A percentile compares a stretch with the other conserved stretches of the same genome.
These are phyloP conservation scores for Davidsoniella eucalypti DNA, from an alignment of 2,329 filamentous ascomycete genomes.

Conservation along the genomic window DNA sequence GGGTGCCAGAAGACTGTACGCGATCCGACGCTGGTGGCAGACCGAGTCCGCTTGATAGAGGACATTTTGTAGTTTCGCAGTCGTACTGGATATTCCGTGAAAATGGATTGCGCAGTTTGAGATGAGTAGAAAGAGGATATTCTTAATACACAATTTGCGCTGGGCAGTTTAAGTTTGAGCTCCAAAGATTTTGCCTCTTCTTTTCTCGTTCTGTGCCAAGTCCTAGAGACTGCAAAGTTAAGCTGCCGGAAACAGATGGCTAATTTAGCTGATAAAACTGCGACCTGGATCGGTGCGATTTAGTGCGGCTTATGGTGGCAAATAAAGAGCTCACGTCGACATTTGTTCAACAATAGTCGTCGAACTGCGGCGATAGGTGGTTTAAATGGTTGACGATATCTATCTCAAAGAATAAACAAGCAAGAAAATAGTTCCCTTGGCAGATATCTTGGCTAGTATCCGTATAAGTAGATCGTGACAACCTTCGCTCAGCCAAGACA, in stretches of 20 bases:
- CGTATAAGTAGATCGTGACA: no score
- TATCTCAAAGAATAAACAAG: background rate
- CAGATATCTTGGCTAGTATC: no score
- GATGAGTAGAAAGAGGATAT: background rate
- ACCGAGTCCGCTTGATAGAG: slow-evolving; percentile 25
- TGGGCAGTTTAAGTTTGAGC: no score
- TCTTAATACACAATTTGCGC: background rate
- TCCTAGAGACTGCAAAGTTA: no score
- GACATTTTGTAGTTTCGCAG: slow-evolving; percentile 15
- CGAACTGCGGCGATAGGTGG: background rate
- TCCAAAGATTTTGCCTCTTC: no score
- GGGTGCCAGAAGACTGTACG: slow-evolving; percentile 11
- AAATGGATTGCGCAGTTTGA: background rate
- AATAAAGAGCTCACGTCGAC: background rate
- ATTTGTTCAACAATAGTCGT: no score
- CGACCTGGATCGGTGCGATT: no score
- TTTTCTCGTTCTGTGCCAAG: no score
- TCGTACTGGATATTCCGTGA: background rate
- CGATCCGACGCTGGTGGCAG: slow-evolving; percentile 18
- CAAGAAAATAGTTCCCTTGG: background rate
- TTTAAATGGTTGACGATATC: background rate
- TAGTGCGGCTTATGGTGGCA: no score
- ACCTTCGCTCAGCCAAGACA: no score
- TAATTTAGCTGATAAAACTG: no score
- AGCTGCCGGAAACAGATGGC: no score